Conservation (phyloP, 306 rosid genomes). For the Rosa persica region DNA sequence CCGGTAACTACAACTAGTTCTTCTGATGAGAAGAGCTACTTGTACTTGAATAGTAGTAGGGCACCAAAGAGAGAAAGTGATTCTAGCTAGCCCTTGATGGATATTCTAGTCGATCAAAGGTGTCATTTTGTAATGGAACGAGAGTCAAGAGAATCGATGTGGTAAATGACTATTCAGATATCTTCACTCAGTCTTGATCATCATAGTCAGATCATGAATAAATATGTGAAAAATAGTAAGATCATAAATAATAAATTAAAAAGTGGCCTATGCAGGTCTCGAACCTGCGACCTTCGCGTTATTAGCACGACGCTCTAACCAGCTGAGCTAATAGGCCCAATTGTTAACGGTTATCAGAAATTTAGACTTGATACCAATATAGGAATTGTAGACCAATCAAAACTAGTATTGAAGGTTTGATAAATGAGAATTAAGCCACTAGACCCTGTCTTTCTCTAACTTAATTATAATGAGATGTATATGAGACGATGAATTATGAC, state of each 20-base stretch:
- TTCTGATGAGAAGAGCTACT: slow-evolving; percentile 26
- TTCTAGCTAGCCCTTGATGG: not conserved
- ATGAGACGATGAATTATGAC: not conserved
- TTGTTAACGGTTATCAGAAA: no score
- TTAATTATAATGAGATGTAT: not conserved
- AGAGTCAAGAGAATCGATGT: not conserved
- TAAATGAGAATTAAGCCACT: not conserved
- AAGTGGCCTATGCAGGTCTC: slow-evolving; percentile 21
- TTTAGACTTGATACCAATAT: no score
- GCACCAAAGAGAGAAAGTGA: not conserved
- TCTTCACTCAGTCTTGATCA: no score
- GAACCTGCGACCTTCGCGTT: slow-evolving; percentile 23
- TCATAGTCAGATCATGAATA: no score
- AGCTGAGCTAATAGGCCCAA: slow-evolving; percentile 22
- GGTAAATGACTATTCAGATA: not conserved
- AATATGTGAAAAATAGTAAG: no score
- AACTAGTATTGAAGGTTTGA: not conserved
- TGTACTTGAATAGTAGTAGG: slow-evolving; percentile 42
- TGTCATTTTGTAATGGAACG: not conserved
- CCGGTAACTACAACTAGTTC: slow-evolving; percentile 30
- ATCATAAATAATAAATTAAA: not conserved
- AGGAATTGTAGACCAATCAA: not conserved
- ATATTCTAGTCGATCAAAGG: not conserved
- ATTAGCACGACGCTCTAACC: slow-evolving; percentile 24
- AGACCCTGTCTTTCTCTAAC: not conserved